A percentile compares a stretch with the other conserved stretches of the same genome.
Conservation (phyloP, 1,139 yeast species). For the Diutina mesorugosa region DNA sequence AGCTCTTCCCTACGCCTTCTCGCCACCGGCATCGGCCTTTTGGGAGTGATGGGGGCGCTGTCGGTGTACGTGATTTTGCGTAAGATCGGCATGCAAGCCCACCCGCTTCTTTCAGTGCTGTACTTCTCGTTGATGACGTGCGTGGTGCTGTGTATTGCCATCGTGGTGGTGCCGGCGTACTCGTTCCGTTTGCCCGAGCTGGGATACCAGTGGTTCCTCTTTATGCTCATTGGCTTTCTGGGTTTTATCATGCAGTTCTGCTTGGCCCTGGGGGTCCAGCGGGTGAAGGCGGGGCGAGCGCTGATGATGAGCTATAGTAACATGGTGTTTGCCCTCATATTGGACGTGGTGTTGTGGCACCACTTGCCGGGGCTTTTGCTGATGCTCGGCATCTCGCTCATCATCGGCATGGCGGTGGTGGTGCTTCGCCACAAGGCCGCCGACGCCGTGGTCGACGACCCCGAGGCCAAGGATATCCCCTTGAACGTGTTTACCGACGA, state of each 20-base stretch:
- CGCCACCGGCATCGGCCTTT: conserved; percentile 54
- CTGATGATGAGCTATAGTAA: conserved; percentile 65
- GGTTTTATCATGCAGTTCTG: conserved; percentile 78
- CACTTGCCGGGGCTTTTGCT: conserved; percentile 64
- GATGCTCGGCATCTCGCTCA: conserved; percentile 53
- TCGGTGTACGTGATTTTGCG: conserved; percentile 61
- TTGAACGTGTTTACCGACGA: not conserved
- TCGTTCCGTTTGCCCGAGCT: conserved; percentile 49
- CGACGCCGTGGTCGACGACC: not conserved
- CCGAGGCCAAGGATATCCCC: not conserved
- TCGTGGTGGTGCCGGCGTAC: conserved; percentile 45
- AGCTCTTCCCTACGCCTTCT: conserved; percentile 27
- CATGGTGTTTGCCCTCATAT: conserved; percentile 65
- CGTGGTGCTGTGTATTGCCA: conserved; percentile 40
- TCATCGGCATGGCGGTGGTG: conserved; percentile 51
- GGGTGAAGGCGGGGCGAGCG: conserved; percentile 71
- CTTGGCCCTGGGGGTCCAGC: conserved; percentile 72
- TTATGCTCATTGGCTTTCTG: conserved; percentile 50
- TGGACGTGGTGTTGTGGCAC: conserved; percentile 64
- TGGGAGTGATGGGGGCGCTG: conserved; percentile 64
- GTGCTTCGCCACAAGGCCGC: conserved; percentile 42
- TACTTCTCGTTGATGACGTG: conserved; percentile 57
- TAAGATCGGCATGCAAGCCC: conserved; percentile 65
- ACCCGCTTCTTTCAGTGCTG: conserved; percentile 68
- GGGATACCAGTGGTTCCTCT: conserved; percentile 49